Evolutionary conservation across 371 early-diverging fungal genomes (phyloP), one percentile per base, ranked within the genome.

Genomic region (Basidiobolus meristosporus): DNA sequence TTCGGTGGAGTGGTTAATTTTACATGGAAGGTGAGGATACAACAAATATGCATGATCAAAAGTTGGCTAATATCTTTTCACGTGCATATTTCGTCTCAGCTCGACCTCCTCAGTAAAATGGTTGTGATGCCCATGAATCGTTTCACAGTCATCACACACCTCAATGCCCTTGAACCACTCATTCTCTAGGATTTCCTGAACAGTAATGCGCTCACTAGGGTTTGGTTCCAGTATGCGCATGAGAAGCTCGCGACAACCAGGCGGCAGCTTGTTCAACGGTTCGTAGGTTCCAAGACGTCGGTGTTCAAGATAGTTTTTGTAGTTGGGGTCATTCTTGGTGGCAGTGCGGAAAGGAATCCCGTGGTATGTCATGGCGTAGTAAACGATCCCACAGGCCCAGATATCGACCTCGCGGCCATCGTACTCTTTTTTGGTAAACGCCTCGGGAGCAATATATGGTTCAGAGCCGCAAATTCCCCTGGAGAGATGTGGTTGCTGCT

Each of bases 401-500:
- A 89, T 56, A 50, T 89, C 89, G 10, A 81, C 63, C 3, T 71
- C 63, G 36, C 80, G 73, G 9, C 78, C 84, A 47, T 84, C 74
- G 43, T 83, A 89, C n/a, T 70, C 75, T 44, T 70, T 68, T 17
- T 57, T 51, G 10, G 44, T 45, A 46, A 62, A 65, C 53, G 73
- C 77, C 59, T 90, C 90, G 4, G 92, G 93, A 1, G 91, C 77
- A 60, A 88, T 90, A 54, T 89, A 92, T 2, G 89, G 87, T 31
- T 76, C 78, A 6, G 80, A 77, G 5, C 93, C 91, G 44, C 85
- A 84, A 50, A 84, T 63, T 23, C 86, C 83, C 39, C 60, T 53
- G 33, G 81, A 87, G 38, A 60, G 48, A 50, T 73, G 78, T 20
- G 69, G 41, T 14, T 50, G 48, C 31, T 57, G 61, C 49, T 84